Percentiles rank a stretch among this genome's conserved stretches.
phyloP scores from a whole-genome alignment of 352 stramenopile genomes.

The Phytophthora megakarya region DNA sequence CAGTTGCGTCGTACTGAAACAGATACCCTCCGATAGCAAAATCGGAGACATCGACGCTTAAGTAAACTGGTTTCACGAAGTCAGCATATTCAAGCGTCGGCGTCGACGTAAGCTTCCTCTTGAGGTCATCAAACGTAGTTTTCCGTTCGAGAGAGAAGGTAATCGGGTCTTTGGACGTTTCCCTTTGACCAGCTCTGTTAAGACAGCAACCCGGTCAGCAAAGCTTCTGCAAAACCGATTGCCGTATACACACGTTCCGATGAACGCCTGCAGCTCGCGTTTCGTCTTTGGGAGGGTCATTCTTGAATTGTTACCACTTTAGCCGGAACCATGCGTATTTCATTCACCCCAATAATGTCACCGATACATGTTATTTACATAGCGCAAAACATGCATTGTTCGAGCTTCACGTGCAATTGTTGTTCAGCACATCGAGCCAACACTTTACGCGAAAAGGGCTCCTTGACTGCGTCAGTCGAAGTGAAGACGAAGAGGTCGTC shows the following conservation, averaged over 20 bases:
- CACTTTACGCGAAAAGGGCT: neutral
- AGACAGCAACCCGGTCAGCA: neutral
- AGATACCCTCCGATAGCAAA: neutral
- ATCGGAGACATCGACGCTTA: neutral
- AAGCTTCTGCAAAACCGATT: neutral
- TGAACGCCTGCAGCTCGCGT: neutral
- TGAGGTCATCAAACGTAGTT: neutral
- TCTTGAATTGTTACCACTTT: neutral
- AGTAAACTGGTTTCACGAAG: neutral
- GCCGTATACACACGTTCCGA: neutral
- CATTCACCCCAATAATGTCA: neutral
- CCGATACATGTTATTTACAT: neutral
- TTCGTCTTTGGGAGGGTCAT: neutral
- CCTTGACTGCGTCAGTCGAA: too few relatives aligned
- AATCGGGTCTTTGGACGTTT: neutral
- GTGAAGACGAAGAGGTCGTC: constrained; percentile 14
- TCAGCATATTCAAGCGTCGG: neutral
- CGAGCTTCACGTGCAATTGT: neutral
- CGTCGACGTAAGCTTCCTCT: neutral
- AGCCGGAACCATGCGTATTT: neutral
- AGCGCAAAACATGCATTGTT: neutral
- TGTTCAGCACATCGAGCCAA: neutral
- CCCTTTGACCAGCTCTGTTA: neutral
- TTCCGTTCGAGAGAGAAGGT: too few relatives aligned
- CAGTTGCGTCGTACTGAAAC: neutral